Percentiles rank a stretch among this genome's conserved stretches.
phyloP scores from a whole-genome alignment of 257 asterid genomes.

The Asclepias syriaca region DNA sequence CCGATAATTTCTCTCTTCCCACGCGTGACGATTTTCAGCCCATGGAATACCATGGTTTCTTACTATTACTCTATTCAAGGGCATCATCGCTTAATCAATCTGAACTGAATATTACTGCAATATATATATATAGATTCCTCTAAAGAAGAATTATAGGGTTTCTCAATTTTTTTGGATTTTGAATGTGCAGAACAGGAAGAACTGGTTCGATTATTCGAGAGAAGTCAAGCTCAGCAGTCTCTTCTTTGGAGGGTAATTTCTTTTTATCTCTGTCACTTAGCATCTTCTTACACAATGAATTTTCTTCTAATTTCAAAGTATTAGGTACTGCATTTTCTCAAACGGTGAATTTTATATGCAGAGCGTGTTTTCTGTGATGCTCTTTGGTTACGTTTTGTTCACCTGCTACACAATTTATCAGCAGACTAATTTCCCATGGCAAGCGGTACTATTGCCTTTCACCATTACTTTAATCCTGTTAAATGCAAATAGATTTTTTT shows the following conservation, averaged over 20 bases:
- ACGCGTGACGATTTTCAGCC: slow-evolving; percentile 79
- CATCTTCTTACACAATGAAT: neutral
- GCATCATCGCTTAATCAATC: neutral
- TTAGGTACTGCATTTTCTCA: neutral
- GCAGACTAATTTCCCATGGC: slow-evolving; percentile 81
- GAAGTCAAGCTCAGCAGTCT: slow-evolving; percentile 63
- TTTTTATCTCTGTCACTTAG: too few relatives aligned
- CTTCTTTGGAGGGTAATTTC: slow-evolving; percentile 72
- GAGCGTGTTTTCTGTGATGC: slow-evolving; percentile 65
- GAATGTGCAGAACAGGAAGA: slow-evolving; percentile 76
- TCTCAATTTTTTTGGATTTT: slow-evolving; percentile 11
- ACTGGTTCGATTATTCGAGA: slow-evolving; percentile 72
- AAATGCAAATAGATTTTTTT: neutral
- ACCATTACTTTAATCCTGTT: neutral
- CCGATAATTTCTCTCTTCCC: slow-evolving; percentile 53
- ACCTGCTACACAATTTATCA: slow-evolving; percentile 67
- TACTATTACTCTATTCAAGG: neutral
- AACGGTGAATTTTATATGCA: slow-evolving; percentile 16
- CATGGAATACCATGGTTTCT: slow-evolving; percentile 57
- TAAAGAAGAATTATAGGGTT: slow-evolving; percentile 4
- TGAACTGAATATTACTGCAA: neutral
- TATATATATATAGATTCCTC: neutral
- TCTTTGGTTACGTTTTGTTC: slow-evolving; percentile 52
- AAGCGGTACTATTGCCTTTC: slow-evolving; percentile 47
- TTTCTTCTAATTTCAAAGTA: neutral